phyloP scores from a whole-genome alignment of 1,284 basidiomycete genomes.

The Apiotrichum siamense region DNA sequence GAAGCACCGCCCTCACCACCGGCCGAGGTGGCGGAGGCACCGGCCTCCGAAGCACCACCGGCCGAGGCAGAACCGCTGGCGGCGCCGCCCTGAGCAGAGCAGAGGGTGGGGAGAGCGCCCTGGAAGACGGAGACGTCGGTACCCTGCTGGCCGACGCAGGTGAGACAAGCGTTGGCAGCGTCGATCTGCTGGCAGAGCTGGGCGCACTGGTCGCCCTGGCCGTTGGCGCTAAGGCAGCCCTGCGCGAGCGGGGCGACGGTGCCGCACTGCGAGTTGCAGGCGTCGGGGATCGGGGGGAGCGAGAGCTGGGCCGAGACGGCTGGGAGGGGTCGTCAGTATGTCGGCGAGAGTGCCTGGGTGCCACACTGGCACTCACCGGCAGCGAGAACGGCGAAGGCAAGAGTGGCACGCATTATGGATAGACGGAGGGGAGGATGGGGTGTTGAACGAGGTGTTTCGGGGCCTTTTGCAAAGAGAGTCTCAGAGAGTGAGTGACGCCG shows the following conservation, averaged over 20 bases:
- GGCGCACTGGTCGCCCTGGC: background rate
- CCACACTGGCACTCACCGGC: background rate
- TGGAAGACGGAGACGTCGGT: background rate
- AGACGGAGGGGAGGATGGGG: background rate
- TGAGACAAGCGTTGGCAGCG: background rate
- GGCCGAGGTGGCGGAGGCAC: background rate
- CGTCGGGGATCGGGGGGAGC: background rate
- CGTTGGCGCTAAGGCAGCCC: background rate
- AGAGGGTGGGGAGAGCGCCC: background rate
- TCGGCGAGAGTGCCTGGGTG: too few species aligned
- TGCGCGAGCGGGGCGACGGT: background rate
- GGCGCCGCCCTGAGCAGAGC: background rate
- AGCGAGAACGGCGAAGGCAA: background rate
- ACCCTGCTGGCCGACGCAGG: background rate
- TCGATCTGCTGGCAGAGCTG: background rate
- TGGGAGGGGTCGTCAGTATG: background rate
- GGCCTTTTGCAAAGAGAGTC: background rate
- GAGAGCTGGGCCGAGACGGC: background rate
- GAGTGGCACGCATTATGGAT: background rate
- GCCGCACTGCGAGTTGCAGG: background rate
- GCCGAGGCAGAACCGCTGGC: background rate
- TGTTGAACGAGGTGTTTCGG: background rate
- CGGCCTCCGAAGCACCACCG: background rate
- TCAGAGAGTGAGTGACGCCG: background rate
- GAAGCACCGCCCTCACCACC: background rate